Percentiles rank a stretch among this genome's conserved stretches.
These are phyloP conservation scores for Ganoderma lingzhi DNA, from an alignment of 1,284 basidiomycete genomes.

Conservation along the genomic window DNA sequence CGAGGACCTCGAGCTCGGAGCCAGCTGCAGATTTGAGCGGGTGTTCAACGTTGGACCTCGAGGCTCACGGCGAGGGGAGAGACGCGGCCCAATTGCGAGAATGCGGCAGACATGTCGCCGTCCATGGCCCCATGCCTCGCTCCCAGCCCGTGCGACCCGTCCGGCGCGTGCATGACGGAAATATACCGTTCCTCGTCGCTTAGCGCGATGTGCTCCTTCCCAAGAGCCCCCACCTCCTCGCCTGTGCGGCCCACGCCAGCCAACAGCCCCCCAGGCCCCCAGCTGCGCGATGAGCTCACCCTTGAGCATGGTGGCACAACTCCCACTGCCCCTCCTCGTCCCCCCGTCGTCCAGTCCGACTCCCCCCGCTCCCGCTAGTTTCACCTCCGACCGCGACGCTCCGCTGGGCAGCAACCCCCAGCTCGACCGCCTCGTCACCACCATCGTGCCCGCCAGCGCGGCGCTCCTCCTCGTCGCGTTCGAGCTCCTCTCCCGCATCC, in stretches of 20 bases:
- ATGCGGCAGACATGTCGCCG: slow-evolving; percentile 10
- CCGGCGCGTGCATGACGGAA: slow-evolving; percentile 28
- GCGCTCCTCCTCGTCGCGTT: slow-evolving; percentile 43
- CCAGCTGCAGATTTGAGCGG: not conserved
- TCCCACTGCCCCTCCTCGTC: slow-evolving; percentile 11
- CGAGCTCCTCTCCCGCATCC: slow-evolving; percentile 41
- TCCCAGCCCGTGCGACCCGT: slow-evolving; percentile 29
- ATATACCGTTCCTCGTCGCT: slow-evolving; percentile 30
- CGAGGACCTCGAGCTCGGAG: not conserved
- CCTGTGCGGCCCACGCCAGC: slow-evolving; percentile 19
- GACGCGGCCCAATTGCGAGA: slow-evolving; percentile 4
- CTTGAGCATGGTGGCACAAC: slow-evolving; percentile 25
- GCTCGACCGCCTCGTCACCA: slow-evolving; percentile 36
- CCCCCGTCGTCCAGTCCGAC: slow-evolving; percentile 1
- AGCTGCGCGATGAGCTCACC: slow-evolving; percentile 24
- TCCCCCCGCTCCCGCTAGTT: not conserved
- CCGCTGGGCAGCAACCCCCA: slow-evolving; percentile 21
- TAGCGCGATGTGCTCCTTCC: slow-evolving; percentile 29
- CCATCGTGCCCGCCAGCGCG: slow-evolving; percentile 45
- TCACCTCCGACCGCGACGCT: not conserved
- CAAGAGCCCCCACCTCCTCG: slow-evolving; percentile 28
- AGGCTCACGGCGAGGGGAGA: not conserved
- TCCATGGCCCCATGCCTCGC: slow-evolving; percentile 11
- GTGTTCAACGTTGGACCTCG: not conserved
- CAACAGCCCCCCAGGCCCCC: slow-evolving; percentile 12